Evolutionary conservation across 2,329 filamentous ascomycete genomes (phyloP), one percentile per base, ranked within the genome.

Genomic region (Claviceps spartinae): DNA sequence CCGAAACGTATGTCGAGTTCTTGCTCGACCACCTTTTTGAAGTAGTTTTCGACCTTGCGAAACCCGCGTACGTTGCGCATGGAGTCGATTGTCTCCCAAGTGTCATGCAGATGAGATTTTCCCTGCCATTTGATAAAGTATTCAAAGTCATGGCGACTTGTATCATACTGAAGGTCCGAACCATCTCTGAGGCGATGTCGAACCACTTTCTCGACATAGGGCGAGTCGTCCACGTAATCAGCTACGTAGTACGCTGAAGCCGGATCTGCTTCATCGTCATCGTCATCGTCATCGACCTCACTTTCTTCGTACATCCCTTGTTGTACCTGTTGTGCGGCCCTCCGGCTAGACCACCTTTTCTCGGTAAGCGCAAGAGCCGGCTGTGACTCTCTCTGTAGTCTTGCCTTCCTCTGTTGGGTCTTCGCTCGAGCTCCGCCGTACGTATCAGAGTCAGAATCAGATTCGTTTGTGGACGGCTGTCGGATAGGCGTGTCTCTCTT

Each of bases 121-220:
- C 85, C 88, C 68, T 96, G 88, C 93, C 94, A 98, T 72, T 98
- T 98, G 68, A 98, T 89, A 68, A 84, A 79, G 60, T 76, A 98
- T 62, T 97, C 88, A 60, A 93, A 96, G 63, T 96, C 87, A 50
- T 89, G 80, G 59, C 77, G 75, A 24, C 68, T 74, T 2, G 75
- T 65, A 47, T 87, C 82, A 52, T 73, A 72, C 14, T 75, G 69
- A 53, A 81, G 66, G 55, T 79, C 79, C 47, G 78, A 69, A 16
- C 77, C 87, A 37, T 88, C 84, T 65, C 82, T 86, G 40, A 87
- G 72, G 48, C 86, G 82, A 67, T 97, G 90, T 57, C 94, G 87
- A 51, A 98, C 79, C 50, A 98, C 85, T 57, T 87, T 82, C 65
- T 98, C 93, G 58, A 98, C 89, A 59, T 88, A 89, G 18, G 89